phyloP scores from a whole-genome alignment of 129 eudicot species.

The Centella asiatica region DNA sequence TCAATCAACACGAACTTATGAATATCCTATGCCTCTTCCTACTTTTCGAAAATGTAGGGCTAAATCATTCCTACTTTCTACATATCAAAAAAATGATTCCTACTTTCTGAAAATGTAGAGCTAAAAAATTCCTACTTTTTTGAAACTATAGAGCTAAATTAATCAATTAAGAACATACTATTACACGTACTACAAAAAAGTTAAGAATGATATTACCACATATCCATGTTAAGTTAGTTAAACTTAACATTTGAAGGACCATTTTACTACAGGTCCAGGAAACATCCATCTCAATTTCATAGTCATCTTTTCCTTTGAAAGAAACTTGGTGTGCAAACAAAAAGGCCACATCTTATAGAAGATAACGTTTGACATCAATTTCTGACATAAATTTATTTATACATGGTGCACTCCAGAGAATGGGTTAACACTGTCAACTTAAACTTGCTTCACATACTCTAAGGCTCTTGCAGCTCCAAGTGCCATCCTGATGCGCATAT shows the following conservation, averaged over 20 bases:
- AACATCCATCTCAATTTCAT: neutral
- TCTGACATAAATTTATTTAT: neutral
- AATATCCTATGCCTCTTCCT: neutral
- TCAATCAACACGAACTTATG: neutral
- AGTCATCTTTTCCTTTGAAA: neutral
- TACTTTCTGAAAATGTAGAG: no score
- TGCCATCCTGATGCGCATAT: constrained; percentile 79
- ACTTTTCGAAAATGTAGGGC: neutral
- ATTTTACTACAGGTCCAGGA: neutral
- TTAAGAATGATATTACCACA: neutral
- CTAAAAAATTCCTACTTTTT: neutral
- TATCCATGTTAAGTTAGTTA: neutral
- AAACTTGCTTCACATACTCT: constrained; percentile 53
- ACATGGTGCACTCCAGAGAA: neutral
- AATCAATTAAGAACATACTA: neutral
- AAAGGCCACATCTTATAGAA: no score
- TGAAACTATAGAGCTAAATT: neutral
- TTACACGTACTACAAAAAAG: neutral
- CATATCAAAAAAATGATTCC: no score
- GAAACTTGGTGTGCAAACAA: no score
- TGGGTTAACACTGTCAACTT: neutral
- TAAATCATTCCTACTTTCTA: no score
- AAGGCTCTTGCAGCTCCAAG: constrained; percentile 99
- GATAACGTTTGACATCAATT: neutral
- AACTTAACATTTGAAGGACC: neutral